These are phyloP conservation scores for Moesziomyces sp. DNA, from an alignment of 1,284 basidiomycete species.

Conservation along the genomic window DNA sequence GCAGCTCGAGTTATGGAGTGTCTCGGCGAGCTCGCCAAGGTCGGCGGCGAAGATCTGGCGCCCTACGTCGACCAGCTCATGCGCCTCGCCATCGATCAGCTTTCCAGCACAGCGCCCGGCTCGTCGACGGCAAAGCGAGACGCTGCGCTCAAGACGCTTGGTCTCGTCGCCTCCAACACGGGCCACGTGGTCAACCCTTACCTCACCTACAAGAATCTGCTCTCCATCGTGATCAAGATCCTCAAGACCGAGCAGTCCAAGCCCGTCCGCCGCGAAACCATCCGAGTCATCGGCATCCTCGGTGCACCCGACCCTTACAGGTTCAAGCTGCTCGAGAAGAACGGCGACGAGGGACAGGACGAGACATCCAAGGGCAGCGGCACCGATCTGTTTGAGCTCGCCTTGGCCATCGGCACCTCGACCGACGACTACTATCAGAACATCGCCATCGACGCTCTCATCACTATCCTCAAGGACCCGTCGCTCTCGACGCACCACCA, in stretches of 20 bases:
- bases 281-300: constrained; percentile 93
- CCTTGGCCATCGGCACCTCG: constrained; percentile 70
- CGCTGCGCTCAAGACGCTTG: constrained; percentile 91
- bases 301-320: constrained; percentile 98
- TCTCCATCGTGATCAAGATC: constrained; percentile 87
- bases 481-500: constrained; percentile 74
- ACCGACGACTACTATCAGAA: constrained; percentile 96
- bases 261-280: constrained; percentile 79
- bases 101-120: constrained; percentile 74
- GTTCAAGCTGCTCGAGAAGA: constrained; percentile 83
- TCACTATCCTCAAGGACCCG: constrained; percentile 82
- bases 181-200: constrained; percentile 93
- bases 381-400: constrained; percentile 73
- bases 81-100: constrained; percentile 85
- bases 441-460: constrained; percentile 88
- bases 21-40: constrained; percentile 90
- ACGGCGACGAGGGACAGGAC: constrained; percentile 75
- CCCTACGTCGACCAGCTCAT: constrained; percentile 87
- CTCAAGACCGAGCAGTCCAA: constrained; percentile 83
- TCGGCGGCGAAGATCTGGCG: constrained; percentile 91
- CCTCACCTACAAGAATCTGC: constrained; percentile 87
- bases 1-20: constrained; percentile 93
- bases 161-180: constrained; percentile 94
- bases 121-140: constrained; percentile 73
- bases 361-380: constrained; percentile 70